Percentiles rank a stretch among this genome's conserved stretches.
Evolutionary conservation across 441 rosid genomes (phyloP).

Genomic region (Flueggea neowawraea): DNA sequence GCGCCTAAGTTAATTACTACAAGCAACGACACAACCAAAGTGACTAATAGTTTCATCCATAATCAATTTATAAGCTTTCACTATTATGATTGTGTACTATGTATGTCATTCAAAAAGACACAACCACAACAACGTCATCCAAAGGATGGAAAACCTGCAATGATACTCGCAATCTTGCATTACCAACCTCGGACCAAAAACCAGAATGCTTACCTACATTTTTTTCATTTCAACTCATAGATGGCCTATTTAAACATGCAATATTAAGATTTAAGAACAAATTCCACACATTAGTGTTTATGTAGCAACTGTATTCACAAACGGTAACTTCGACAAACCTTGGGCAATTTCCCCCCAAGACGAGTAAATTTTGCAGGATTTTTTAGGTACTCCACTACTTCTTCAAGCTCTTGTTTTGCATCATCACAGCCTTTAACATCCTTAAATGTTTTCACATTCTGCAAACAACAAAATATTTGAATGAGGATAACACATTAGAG

Average conservation of each 20-base stretch:
- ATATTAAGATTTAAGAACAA: too few relatives aligned
- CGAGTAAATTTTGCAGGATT: constrained; percentile 97
- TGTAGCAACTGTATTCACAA: not conserved
- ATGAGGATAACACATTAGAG: not conserved
- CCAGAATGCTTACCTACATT: too few relatives aligned
- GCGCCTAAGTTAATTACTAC: not conserved
- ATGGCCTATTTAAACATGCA: too few relatives aligned
- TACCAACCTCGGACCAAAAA: not conserved
- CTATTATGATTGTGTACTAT: not conserved
- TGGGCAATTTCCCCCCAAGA: constrained; percentile 97
- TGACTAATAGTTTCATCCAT: not conserved
- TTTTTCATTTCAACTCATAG: too few relatives aligned
- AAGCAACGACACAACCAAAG: not conserved
- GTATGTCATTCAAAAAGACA: not conserved
- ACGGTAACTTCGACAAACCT: constrained; percentile 48
- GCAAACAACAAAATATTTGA: constrained; percentile 21
- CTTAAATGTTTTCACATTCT: constrained; percentile 98
- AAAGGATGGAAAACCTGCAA: not conserved
- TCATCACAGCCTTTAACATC: constrained; percentile 99
- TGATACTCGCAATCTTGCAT: not conserved
- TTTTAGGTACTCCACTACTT: constrained; percentile 95
- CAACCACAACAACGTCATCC: not conserved
- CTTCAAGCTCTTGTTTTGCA: constrained; percentile 99
- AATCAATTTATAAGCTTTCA: not conserved
- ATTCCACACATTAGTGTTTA: too few relatives aligned